Base-by-base conservation (phyloP, 73 alveolate genomes). In the Loxodes magnus region DNA sequence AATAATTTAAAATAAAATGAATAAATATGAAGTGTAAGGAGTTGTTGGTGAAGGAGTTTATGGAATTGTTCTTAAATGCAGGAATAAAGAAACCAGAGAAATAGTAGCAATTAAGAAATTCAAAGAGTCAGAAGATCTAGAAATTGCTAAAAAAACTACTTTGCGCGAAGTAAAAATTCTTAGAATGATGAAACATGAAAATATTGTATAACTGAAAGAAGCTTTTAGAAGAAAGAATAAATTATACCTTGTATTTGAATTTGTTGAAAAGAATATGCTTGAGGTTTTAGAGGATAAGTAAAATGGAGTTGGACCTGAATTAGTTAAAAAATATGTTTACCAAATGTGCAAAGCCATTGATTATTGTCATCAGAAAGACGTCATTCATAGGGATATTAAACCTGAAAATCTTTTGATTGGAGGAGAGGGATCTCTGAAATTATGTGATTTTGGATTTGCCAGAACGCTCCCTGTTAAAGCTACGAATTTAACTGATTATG, bases 11-110 rank as follows among this genome's bases (percentile, higher is more conserved):
- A n/a, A n/a, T n/a, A n/a, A n/a, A n/a, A 87, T 87, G 97, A 87
- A 82, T 71, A 87, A 87, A 71, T 87, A 87, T 69, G 97, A 87
- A 37, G 88, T 77, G 3, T 48, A 70, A 35, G 96, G 96, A 49
- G 88, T 81, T 12, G 93, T 85, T 10, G 96, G 96, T 19, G 96
- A 85, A 50, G 96, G 96, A 4, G 96, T 93, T 43, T 85, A 85
- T 42, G 96, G 96, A 6, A 84, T 85, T 9, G 96, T 85, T 36
- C 74, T 80, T 46, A 80, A 84, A 43, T 74, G 90, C 27, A 84
- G 71, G 66, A 80, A 80, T 61, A 75, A 77, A 39, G 96, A 79
- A 61, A 35, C 70, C 9, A 28, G 20, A 26, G 64, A 24, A 86
- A 46, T 71, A 30, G 93, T 77, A 23, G 92, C 93, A 6, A 57